Conservation (phyloP, 306 rosid species). For the Corylus avellana region DNA sequence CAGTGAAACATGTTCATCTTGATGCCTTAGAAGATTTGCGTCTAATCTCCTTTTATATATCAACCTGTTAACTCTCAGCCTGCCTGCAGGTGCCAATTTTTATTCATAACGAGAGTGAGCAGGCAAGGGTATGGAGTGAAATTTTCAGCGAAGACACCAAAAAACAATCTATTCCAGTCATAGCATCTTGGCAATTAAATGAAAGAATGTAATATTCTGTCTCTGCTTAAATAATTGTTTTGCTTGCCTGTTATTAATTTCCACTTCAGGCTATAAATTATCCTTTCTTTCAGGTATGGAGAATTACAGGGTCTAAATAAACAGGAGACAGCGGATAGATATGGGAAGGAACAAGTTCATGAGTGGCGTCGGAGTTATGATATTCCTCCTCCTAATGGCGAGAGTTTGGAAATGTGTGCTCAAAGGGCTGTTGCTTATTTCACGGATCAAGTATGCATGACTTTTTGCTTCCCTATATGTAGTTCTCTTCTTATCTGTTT, state of each 20-base stretch:
- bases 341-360: slow-evolving; percentile 95
- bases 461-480: slow-evolving; percentile 5
- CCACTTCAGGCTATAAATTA: slow-evolving; percentile 3
- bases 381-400: slow-evolving; percentile 94
- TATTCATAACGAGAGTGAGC: slow-evolving; percentile 85
- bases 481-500: background rate
- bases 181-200: slow-evolving; percentile 85
- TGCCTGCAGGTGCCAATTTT: slow-evolving; percentile 74
- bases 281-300: slow-evolving; percentile 74
- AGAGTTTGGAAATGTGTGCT: slow-evolving; percentile 99
- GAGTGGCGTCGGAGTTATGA: slow-evolving; percentile 99
- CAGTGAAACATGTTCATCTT: slow-evolving; percentile 8
- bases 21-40: slow-evolving; percentile 13
- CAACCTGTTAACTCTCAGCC: slow-evolving; percentile 30
- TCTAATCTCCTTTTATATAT: slow-evolving; percentile 4
- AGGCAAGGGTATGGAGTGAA: slow-evolving; percentile 85
- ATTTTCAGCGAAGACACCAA: slow-evolving; percentile 87
- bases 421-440: slow-evolving; percentile 98
- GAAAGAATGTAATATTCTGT: slow-evolving; percentile 81
- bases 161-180: slow-evolving; percentile 90
- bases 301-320: slow-evolving; percentile 97
- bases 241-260: slow-evolving; percentile 15
- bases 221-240: slow-evolving; percentile 22
- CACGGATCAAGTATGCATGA: slow-evolving; percentile 65
- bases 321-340: slow-evolving; percentile 97